Conservation (phyloP, 148 eudicot species). For the Chenopodium quinoa region DNA sequence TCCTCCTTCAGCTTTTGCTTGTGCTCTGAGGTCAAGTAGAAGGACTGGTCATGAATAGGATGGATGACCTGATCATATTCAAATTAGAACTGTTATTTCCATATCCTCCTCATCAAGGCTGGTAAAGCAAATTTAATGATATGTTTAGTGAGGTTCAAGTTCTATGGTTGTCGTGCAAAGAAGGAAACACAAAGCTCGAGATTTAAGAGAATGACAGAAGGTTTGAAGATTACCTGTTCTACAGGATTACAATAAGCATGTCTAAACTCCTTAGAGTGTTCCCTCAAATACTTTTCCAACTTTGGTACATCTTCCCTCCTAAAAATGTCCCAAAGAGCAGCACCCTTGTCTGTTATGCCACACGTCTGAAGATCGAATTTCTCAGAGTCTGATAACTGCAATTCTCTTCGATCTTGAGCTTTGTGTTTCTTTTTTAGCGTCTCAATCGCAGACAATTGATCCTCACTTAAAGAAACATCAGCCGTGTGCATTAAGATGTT, state of each 20-base stretch:
- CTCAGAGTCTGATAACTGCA: slow-evolving; percentile 7
- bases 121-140: not conserved
- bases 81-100: not conserved
- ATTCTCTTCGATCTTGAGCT: slow-evolving; percentile 70
- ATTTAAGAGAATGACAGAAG: slow-evolving; percentile 7
- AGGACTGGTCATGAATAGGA: slow-evolving; percentile 91
- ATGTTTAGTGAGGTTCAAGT: not conserved
- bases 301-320: slow-evolving; percentile 78
- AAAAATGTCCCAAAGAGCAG: slow-evolving; percentile 95
- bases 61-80: slow-evolving; percentile 52
- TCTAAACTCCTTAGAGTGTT: slow-evolving; percentile 36
- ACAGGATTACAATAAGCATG: slow-evolving; percentile 59
- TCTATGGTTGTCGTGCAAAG: not conserved
- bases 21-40: slow-evolving; percentile 70
- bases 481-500: slow-evolving; percentile 78
- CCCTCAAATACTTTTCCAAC: slow-evolving; percentile 33
- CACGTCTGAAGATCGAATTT: slow-evolving; percentile 13
- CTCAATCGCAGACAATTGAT: slow-evolving; percentile 49
- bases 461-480: slow-evolving; percentile 45
- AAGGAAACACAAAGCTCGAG: slow-evolving; percentile 21
- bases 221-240: slow-evolving; percentile 51
- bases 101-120: not conserved
- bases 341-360: slow-evolving; percentile 33
- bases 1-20: slow-evolving; percentile 77
- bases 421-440: slow-evolving; percentile 58